Base-by-base conservation (phyloP, 495 filamentous ascomycete genomes). In the Penicillium flavigenum region DNA sequence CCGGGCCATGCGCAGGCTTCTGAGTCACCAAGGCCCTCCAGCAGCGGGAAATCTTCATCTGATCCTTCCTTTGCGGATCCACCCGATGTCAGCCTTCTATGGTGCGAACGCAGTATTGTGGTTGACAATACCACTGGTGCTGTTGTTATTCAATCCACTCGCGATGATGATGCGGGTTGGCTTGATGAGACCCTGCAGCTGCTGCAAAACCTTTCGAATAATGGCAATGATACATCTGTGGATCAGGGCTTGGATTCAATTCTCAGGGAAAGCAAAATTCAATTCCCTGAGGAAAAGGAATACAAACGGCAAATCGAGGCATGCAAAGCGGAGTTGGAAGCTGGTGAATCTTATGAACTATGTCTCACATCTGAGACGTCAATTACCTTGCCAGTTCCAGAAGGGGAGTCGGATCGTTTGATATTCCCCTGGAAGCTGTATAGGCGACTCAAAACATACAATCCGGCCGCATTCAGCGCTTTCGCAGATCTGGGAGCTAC, bases 301-400 rank as follows among this genome's bases (percentile, higher is more conserved):
- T 91, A 92, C 70, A 80, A 84, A 54, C 58, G 67, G 3, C 84
- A 88, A 65, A 84, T 97, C 22, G 72, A 72, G n/a, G 60, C 71
- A 20, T 94, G 90, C 64, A 87, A 95, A 63, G 77, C 81, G 16
- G 79, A 81, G 60, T 87, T 98, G 53, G 76, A 83, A 6, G 78
- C 83, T 0, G 94, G 94, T 3, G 84, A 96, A 47, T 95, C 92
- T 3, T 98, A 98, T 72, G 94, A 98, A 67, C 81, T 98, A 19
- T 97, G 93, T 63, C 81, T 97, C 1, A 96, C 91, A 0, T 83
- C 83, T 24, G 84, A 90, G 63, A 90, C 88, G 5, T 76, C 70
- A 24, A 79, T 95, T 55, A 78, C 73, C n/a, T 54, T 81, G 29
- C 74, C 72, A 7, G 56, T 63, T 17, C 51, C 62, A 10, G 14